A percentile compares a stretch with the other conserved stretches of the same genome.
These are phyloP conservation scores for Alternaria metachromatica DNA, from an alignment of 2,329 filamentous ascomycete species.

Conservation along the genomic window DNA sequence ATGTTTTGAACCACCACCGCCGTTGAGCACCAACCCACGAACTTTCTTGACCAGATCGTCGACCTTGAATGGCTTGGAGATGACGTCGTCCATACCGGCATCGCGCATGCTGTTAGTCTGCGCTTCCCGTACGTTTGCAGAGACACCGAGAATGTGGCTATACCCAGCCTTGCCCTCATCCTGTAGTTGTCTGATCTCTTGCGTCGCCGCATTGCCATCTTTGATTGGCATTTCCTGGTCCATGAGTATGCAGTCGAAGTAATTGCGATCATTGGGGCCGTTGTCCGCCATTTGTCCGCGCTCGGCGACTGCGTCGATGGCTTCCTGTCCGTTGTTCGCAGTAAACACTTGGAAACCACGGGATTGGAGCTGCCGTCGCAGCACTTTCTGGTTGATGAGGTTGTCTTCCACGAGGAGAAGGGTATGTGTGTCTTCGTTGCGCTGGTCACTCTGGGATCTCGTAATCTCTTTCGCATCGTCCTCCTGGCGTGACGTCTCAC, in stretches of 20 bases:
- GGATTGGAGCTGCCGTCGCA: conserved; percentile 57
- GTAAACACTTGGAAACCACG: conserved; percentile 51
- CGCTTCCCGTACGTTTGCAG: conserved; percentile 47
- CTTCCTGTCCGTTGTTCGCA: conserved; percentile 55
- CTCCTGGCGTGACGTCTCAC: conserved; percentile 37
- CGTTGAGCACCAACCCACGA: conserved; percentile 22
- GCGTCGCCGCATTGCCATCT: conserved; percentile 51
- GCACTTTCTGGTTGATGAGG: conserved; percentile 57
- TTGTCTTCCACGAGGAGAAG: conserved; percentile 59
- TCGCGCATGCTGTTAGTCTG: conserved; percentile 44
- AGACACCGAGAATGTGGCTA: conserved; percentile 49
- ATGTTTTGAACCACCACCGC: conserved; percentile 8
- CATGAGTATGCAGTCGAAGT: conserved; percentile 53
- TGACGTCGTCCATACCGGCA: conserved; percentile 50
- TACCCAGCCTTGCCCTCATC: conserved; percentile 37
- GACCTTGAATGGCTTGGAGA: conserved; percentile 50
- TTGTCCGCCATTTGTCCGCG: conserved; percentile 25
- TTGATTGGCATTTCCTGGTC: conserved; percentile 56
- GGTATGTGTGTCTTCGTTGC: conserved; percentile 26
- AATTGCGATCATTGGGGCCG: conserved; percentile 29
- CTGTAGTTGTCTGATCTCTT: conserved; percentile 49
- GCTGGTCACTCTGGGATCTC: conserved; percentile 25
- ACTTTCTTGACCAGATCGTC: conserved; percentile 44
- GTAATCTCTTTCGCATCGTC: conserved; percentile 23
- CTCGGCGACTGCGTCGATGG: conserved; percentile 49